Conservation (phyloP, 805 yeast genomes). For the Myxozyma nipponensis region DNA sequence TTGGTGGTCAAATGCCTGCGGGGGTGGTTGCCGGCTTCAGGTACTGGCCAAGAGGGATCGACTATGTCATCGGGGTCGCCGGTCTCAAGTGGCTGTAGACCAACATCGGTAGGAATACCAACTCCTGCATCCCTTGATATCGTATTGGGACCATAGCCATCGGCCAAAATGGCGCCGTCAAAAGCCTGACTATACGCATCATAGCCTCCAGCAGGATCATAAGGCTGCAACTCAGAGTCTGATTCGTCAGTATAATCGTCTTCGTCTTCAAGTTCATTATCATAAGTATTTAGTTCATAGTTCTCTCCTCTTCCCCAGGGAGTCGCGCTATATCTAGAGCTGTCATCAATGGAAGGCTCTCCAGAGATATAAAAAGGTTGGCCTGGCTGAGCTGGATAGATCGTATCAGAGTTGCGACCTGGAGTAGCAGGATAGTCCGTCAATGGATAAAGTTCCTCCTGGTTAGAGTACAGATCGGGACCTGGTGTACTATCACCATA, state of each 20-base stretch:
- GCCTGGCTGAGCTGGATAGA: not conserved
- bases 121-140: not conserved
- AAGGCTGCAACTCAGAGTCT: conserved; percentile 33
- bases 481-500: conserved; percentile 1
- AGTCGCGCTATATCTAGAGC: not conserved
- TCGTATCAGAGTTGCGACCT: not conserved
- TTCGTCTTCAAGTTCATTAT: conserved; percentile 9
- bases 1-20: conserved; percentile 38
- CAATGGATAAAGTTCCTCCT: conserved; percentile 13
- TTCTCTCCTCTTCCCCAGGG: conserved; percentile 30
- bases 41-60: conserved; percentile 14
- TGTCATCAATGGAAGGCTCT: not conserved
- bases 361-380: not conserved
- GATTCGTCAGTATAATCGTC: conserved; percentile 29
- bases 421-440: conserved; percentile 5
- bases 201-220: conserved; percentile 23
- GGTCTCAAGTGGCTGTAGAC: not conserved
- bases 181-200: conserved; percentile 4
- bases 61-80: conserved; percentile 1
- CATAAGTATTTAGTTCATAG: conserved; percentile 36
- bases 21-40: conserved; percentile 34
- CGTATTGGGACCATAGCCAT: conserved; percentile 7
- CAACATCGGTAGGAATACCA: not conserved
- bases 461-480: conserved; percentile 6
- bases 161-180: conserved; percentile 6